Conservation (phyloP, 2,329 filamentous ascomycete species). For the Pseudogymnoascus sp. region DNA sequence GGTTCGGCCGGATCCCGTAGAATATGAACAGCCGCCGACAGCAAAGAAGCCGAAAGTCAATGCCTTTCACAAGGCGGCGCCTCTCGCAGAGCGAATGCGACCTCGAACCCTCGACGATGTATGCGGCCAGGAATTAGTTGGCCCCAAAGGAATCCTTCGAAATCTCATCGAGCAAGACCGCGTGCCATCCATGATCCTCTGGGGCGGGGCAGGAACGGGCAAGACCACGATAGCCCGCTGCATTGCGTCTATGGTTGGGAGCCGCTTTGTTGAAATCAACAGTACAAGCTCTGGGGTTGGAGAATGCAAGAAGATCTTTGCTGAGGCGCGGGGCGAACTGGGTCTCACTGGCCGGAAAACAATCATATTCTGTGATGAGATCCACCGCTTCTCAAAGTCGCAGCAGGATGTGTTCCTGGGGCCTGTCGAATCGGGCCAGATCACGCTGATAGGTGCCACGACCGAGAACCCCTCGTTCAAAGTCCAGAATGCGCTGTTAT, state of each 20-base stretch:
- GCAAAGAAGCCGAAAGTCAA: constrained; percentile 59
- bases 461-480: constrained; percentile 97
- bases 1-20: not conserved
- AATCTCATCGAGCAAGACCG: constrained; percentile 77
- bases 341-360: constrained; percentile 78
- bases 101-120: constrained; percentile 77
- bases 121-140: constrained; percentile 85
- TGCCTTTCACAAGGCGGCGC: constrained; percentile 60
- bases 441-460: constrained; percentile 89
- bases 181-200: constrained; percentile 91
- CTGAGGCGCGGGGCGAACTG: constrained; percentile 72
- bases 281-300: constrained; percentile 80
- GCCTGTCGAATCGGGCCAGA: constrained; percentile 81
- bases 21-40: constrained; percentile 17
- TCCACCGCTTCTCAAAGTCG: constrained; percentile 66
- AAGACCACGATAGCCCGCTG: constrained; percentile 91
- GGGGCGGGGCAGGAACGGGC: constrained; percentile 73
- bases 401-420: constrained; percentile 94
- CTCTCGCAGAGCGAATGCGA: constrained; percentile 89
- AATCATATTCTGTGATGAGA: constrained; percentile 92
- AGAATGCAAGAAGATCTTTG: constrained; percentile 88
- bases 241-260: constrained; percentile 72
- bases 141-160: constrained; percentile 71
- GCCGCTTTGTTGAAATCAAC: constrained; percentile 91
- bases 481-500: constrained; percentile 77